These are phyloP conservation scores for Staphylotrichum tortipilum DNA, from an alignment of 495 filamentous ascomycete genomes.

Conservation along the genomic window DNA sequence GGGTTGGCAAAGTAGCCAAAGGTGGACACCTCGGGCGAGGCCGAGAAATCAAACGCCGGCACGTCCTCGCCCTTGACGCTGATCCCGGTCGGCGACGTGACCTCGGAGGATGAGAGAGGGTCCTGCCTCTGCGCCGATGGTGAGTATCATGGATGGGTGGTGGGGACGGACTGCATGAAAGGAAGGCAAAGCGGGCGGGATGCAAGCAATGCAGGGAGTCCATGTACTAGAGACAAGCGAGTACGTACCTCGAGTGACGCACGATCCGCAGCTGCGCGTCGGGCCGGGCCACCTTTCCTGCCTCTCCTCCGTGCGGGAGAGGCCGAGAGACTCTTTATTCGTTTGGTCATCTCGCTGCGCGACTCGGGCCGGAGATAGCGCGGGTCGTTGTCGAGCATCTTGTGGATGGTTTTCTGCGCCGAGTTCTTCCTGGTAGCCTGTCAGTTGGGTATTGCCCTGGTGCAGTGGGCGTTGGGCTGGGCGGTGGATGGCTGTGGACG, in stretches of 20 bases:
- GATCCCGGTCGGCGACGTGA: conserved; percentile 5
- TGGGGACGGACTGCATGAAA: neutral
- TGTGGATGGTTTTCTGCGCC: conserved; percentile 40
- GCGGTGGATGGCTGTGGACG: too few relatives aligned
- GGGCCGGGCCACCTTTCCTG: neutral
- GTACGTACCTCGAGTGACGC: neutral
- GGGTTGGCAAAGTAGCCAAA: conserved; percentile 3
- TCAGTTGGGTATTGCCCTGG: too few relatives aligned
- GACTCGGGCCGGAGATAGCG: conserved; percentile 39
- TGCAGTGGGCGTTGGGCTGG: too few relatives aligned
- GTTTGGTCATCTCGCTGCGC: conserved; percentile 33
- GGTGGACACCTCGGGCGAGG: neutral
- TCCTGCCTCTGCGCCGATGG: conserved; percentile 1
- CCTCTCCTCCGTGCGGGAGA: conserved; percentile 16
- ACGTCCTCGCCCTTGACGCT: conserved; percentile 9
- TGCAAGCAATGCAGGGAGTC: too few relatives aligned
- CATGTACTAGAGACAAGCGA: too few relatives aligned
- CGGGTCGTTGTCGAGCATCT: conserved; percentile 39
- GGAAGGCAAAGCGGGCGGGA: neutral
- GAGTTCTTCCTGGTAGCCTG: conserved; percentile 31
- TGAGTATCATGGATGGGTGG: neutral
- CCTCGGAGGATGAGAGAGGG: conserved; percentile 1
- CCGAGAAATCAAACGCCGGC: conserved; percentile 6
- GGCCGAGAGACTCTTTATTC: conserved; percentile 24
- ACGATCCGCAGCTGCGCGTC: too few relatives aligned